These are phyloP conservation scores for Capsella bursapastoris DNA, from an alignment of 345 rosid genomes.

Conservation along the genomic window DNA sequence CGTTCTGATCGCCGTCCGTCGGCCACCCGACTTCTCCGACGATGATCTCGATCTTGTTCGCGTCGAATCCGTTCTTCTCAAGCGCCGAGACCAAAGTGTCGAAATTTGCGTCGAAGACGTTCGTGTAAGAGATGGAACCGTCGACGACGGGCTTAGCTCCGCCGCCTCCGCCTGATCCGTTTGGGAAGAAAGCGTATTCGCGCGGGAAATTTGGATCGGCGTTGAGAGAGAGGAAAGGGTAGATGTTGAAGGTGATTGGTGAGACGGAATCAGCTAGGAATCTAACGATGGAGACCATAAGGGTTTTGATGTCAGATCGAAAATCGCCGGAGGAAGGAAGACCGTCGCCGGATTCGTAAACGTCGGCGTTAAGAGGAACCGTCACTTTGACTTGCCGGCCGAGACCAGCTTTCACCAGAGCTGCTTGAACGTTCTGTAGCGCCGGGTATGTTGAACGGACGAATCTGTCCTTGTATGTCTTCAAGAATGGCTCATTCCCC, in stretches of 20 bases:
- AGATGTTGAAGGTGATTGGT: conserved; percentile 80
- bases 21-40: conserved; percentile 98
- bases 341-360: conserved; percentile 58
- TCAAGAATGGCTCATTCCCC: conserved; percentile 89
- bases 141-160: conserved; percentile 70
- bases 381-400: conserved; percentile 76
- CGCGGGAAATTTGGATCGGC: conserved; percentile 73
- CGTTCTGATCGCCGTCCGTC: conserved; percentile 73
- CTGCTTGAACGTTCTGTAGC: conserved; percentile 85
- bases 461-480: conserved; percentile 64
- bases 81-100: conserved; percentile 77
- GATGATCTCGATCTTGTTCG: conserved; percentile 62
- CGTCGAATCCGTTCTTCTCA: conserved; percentile 75
- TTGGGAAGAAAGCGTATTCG: conserved; percentile 82
- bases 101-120: conserved; percentile 86
- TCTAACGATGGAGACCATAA: conserved; percentile 67
- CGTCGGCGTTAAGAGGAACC: conserved; percentile 87
- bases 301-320: conserved; percentile 62
- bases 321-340: conserved; percentile 84
- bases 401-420: conserved; percentile 84
- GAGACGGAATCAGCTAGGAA: conserved; percentile 63
- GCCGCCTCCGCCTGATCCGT: conserved; percentile 46
- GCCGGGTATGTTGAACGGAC: conserved; percentile 71
- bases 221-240: conserved; percentile 88
- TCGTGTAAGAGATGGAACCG: conserved; percentile 74